Base-by-base conservation (phyloP, 2,329 filamentous ascomycete genomes). In the Curvularia lunata region DNA sequence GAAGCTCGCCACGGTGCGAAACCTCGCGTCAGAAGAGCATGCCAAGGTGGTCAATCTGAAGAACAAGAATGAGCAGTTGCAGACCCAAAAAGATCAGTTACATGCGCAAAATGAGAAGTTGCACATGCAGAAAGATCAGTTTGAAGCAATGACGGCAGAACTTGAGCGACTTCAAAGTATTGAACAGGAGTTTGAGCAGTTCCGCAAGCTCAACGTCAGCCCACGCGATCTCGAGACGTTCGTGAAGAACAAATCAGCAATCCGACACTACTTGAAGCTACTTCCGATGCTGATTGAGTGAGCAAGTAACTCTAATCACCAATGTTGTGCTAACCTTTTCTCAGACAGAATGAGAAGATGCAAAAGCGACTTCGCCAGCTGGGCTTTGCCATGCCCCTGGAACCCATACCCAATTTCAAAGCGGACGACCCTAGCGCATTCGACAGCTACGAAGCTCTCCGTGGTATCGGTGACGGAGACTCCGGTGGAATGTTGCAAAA, bases 21-120 rank as follows among this genome's bases (percentile, higher is more conserved):
- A 72, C 25, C 72, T 77, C 38, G 76, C 76, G 34, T 68, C 78
- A 16, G 62, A 67, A 27, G 68, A 75, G 19, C 75, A 78, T 9
- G 60, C 63, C 3, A 71, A 72, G 37, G 68, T 77, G 34, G 58
- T 71, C 19, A 45, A 27, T 16, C 58, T 74, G 6, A 59, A 71
- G 43, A 55, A 69, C 16, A 68, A 75, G 52, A 63, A 58, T 13
- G 56, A 67, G 19, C 45, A 59, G 19, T 32, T 71, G 32, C 55
- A 53, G 8, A 52, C 8, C 5, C 25, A 27, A 8, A 27, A 57
- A 16, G 56, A 67, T 18, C 47, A 59, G 19, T 37, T 71, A 32
- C 55, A 52, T 6, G 52, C 43, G n/a, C 53, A 57, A 18, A 54
- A 63, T 30, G 41, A 55, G n/a, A 50, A 62, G 6, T 52, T 54